Evolutionary conservation across 768 basidiomycete species (phyloP), one percentile per base, ranked within the genome.

Genomic region (Xanthoconium purpureum): DNA sequence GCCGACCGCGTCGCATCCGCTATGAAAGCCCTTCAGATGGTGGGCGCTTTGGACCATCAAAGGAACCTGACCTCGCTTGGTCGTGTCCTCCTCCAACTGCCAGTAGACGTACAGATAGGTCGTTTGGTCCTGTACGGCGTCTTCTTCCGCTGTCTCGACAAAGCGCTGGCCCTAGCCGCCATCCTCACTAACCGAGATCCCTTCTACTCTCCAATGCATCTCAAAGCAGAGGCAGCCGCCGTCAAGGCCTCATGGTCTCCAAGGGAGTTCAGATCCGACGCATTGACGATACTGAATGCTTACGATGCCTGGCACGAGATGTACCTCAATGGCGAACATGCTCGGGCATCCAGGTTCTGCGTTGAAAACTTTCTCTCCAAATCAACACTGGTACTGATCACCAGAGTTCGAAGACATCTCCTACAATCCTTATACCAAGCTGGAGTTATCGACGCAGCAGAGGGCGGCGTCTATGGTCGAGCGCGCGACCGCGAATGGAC

Each of bases 91-190:
- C 82, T 95, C 13, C 89, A 94, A 65, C 75, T 97, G 0, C 95
- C 95, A 4, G 85, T 97, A 39, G 94, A 97, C 50, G 91, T 84
- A 1, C 89, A 91, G 56, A 84, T 98, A 75, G 95, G 93, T 49
- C 86, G 93, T 54, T 77, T 98, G 47, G 88, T 94, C 50, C 78
- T 98, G 5, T 93, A 87, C 70, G 95, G 95, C 17, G 84, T 86
- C 66, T 91, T 97, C 78, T 96, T 96, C 84, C 84, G 89, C 56
- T 97, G 94, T 72, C 77, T 98, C 40, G 90, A 94, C 68, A 82
- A 85, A 49, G 90, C 91, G 0, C 71, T 98, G 58, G 91, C 93
- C 6, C 80, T 97, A 47, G 94, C 95, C n/a, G 92, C 93, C 7
- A 87, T 97, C 63, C 74, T 97, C 61, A 85, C 90, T 14, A 89